A percentile compares a stretch with the other conserved stretches of the same genome.
These are phyloP conservation scores for Plasmodium blacklocki DNA, from an alignment of 169 alveolate genomes.

Conservation along the genomic window DNA sequence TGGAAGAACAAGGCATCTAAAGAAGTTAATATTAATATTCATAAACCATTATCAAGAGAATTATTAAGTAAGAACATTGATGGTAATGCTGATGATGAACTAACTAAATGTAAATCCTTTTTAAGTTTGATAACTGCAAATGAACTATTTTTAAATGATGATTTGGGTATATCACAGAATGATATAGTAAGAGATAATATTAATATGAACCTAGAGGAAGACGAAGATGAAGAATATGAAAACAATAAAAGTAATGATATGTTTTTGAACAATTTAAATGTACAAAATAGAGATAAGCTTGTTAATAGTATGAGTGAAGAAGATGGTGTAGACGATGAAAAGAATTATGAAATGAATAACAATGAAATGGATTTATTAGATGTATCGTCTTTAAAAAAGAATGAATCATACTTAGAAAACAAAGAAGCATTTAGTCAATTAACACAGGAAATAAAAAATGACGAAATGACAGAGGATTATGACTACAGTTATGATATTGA, in stretches of 20 bases:
- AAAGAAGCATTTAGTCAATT: conserved; percentile 16
- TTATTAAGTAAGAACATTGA: not conserved
- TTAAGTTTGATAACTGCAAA: conserved; percentile 27
- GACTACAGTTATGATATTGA: conserved; percentile 11
- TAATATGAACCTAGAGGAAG: not conserved
- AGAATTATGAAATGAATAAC: not conserved
- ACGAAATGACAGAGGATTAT: conserved; percentile 21
- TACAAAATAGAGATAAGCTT: not conserved
- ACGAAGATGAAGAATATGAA: conserved; percentile 10
- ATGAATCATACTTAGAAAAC: not conserved
- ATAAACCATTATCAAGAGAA: conserved; percentile 4
- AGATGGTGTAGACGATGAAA: conserved; percentile 6
- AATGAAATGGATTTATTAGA: not conserved
- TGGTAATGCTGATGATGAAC: not conserved
- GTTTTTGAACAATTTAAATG: not conserved
- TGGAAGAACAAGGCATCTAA: not conserved
- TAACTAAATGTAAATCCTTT: conserved; percentile 16
- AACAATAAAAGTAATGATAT: conserved; percentile 2
- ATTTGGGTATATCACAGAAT: conserved; percentile 6
- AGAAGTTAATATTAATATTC: conserved; percentile 25
- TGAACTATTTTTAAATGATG: conserved; percentile 9
- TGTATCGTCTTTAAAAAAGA: conserved; percentile 1
- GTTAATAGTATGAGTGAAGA: not conserved
- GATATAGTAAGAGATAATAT: not conserved
- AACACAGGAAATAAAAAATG: not conserved